A percentile compares a stretch with the other conserved stretches of the same genome.
Conservation (phyloP, 495 filamentous ascomycete species). For the Penicillium argentinense region DNA sequence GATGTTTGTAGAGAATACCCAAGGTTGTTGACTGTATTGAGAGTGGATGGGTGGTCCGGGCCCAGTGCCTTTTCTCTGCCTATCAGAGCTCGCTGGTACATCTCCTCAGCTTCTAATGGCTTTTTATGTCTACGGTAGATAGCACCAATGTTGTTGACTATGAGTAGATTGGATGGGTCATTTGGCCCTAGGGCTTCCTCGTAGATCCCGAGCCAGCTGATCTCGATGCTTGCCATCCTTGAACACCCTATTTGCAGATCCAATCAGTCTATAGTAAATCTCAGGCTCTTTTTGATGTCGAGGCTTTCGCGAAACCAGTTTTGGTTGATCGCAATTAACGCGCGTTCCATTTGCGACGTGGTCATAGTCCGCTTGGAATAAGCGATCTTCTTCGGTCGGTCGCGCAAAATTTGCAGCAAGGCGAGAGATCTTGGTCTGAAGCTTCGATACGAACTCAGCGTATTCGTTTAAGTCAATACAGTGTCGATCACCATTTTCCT, state of each 20-base stretch:
- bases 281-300: conserved; percentile 12
- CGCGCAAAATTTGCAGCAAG: conserved; percentile 2
- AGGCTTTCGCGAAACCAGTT: conserved; percentile 6
- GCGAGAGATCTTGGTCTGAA: conserved; percentile 7
- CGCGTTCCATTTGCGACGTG: conserved; percentile 18
- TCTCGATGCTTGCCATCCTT: conserved; percentile 1
- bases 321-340: conserved; percentile 11
- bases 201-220: conserved; percentile 1
- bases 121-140: conserved; percentile 26
- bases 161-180: too few relatives aligned
- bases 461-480: too few relatives aligned
- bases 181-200: too few relatives aligned
- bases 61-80: conserved; percentile 26
- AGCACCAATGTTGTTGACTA: too few relatives aligned
- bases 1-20: neutral
- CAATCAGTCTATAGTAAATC: conserved; percentile 3
- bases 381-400: conserved; percentile 17
- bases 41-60: too few relatives aligned
- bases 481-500: conserved; percentile 5
- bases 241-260: neutral
- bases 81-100: conserved; percentile 23
- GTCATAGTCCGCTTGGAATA: conserved; percentile 26
- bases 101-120: conserved; percentile 30
- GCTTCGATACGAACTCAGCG: conserved; percentile 5
- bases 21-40: too few relatives aligned